Base-by-base conservation (phyloP, 805 yeast species). In the Candida pini region DNA sequence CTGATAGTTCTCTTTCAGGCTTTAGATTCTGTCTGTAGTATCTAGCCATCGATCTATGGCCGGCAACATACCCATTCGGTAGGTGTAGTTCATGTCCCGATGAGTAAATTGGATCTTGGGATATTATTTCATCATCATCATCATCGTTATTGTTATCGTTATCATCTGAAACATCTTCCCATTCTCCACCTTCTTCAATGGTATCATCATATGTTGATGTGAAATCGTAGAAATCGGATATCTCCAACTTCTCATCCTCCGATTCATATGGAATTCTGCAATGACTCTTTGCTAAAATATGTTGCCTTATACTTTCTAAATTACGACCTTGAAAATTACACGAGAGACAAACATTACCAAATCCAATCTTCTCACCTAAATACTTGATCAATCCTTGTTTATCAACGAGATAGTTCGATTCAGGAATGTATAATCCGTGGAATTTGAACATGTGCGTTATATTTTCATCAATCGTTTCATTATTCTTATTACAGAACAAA, bases 351-450 rank as follows among this genome's bases (percentile, higher is more conserved):
- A 81, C 73, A 46, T 85, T 80, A 26, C 96, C 96, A 28, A 79
- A 69, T 8, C 89, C 83, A 35, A 90, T 76, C 48, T 82, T 80
- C 44, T 87, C 92, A 28, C 83, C 85, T 39, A 92, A 60, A 51
- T 84, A 85, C 2, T 62, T 56, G n/a, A 92, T 58, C 26, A 92
- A 66, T 0, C 97, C 97, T 26, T 64, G 69, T 31, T 74, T 62
- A 54, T 89, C 86, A 0, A 60, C 64, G 31, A 92, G 66, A 49
- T 75, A 88, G 12, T 74, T 69, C 41, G 69, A 64, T 56, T 92
- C 97, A 1, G 98, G 98, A 6, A 92, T 71, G 42, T 81, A 92
- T 28, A 92, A 67, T 2, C 97, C 97, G 58, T 84, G 96, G 24
- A 58, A 64, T 39, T 68, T 69, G 51, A 74, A 78, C 95, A 92